Percentiles rank a stretch among this genome's conserved stretches.
These are phyloP conservation scores for Cylindrotheca fusiformis DNA, from an alignment of 108 stramenopile species.

Conservation along the genomic window DNA sequence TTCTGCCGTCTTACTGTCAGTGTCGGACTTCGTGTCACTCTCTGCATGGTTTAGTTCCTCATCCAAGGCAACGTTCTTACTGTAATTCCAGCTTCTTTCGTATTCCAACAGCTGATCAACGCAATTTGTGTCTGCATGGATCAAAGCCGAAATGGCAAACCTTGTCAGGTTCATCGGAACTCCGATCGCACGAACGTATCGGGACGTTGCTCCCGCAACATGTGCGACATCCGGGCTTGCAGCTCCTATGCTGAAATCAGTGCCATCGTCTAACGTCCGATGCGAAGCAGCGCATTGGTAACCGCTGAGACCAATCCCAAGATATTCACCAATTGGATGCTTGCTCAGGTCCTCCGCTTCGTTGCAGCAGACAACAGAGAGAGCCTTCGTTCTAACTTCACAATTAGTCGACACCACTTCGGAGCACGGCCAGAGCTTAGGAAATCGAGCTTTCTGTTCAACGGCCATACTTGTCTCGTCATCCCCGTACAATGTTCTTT, in stretches of 20 bases:
- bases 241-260: constrained; percentile 69
- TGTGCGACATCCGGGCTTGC: constrained; percentile 60
- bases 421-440: constrained; percentile 19
- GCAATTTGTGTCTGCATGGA: constrained; percentile 55
- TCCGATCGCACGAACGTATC: constrained; percentile 69
- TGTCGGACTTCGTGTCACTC: not conserved
- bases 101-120: constrained; percentile 38
- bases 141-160: constrained; percentile 64
- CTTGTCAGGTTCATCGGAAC: constrained; percentile 79
- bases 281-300: constrained; percentile 60
- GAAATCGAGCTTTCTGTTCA: constrained; percentile 3
- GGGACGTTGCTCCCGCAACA: constrained; percentile 72
- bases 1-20: not conserved
- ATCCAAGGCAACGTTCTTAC: constrained; percentile 9
- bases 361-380: constrained; percentile 11
- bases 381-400: constrained; percentile 5
- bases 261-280: constrained; percentile 58
- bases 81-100: constrained; percentile 15
- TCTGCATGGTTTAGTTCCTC: not conserved
- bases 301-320: constrained; percentile 40
- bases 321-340: constrained; percentile 15
- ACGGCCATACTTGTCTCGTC: constrained; percentile 2
- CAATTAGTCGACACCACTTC: constrained; percentile 23
- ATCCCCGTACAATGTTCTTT: constrained; percentile 11
- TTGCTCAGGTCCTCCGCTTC: not conserved